Evolutionary conservation across 805 yeast species (phyloP), one percentile per base, ranked within the genome.

Genomic region (Zygotorulaspora chibaensis): DNA sequence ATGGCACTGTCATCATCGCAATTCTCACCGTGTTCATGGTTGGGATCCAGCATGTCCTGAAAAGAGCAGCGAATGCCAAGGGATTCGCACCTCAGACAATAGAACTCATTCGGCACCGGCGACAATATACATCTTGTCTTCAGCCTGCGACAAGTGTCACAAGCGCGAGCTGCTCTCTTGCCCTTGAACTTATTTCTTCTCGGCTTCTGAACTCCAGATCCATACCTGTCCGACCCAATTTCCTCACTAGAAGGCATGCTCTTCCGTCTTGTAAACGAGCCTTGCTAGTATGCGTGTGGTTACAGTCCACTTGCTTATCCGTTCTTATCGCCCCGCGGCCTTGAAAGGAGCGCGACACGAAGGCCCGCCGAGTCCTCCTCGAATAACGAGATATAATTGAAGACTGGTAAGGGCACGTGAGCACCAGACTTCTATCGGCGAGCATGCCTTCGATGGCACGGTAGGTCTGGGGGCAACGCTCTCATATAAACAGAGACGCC

Each of bases 91-190:
- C 87, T 64, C 16, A 81, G 62, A 64, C 89, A 83, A 2, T 78
- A 69, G 8, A 66, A 61, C 13, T 72, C 68, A 20, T 65, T 70
- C 1, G 76, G 69, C 10, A 59, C 53, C 7, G 63, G 62, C 1
- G 79, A 71, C 41, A 81, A 75, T 56, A 81, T 75, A 53, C 89
- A 83, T 46, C 84, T 65, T 1, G 87, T 76, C 65, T 80, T 80
- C 49, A 75, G 79, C 40, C 69, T 71, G 36, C 84, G 68, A 56
- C 85, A 80, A 7, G 69, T 57, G 6, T 72, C 73, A 59, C 85
- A 80, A 0, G 85, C 85, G 40, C 66, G 68, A 1, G 74, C 54
- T 0, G 82, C 77, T 35, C 84, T 38, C 20, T 42, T 43, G 10
- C 53, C 49, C 12, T 46, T 47, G 31, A 36, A 40, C 36, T 39